Evolutionary conservation across 2,329 filamentous ascomycete species (phyloP), one percentile per base, ranked within the genome.

Genomic region (Coleophoma cylindrospora): DNA sequence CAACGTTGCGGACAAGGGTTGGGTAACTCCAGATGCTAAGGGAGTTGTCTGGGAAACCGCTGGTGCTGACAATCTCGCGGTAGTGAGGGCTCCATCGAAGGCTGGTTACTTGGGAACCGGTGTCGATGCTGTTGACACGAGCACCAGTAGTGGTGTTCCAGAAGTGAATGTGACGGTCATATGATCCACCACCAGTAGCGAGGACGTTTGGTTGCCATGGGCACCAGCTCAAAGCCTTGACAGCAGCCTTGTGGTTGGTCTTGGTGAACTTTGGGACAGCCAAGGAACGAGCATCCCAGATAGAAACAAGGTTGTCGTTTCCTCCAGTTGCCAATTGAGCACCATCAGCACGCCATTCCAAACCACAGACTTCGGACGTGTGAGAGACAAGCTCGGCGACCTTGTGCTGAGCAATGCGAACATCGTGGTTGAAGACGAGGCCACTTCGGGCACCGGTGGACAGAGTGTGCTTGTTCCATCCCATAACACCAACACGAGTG

Each of bases 11-110:
- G 57, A 97, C 94, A 46, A 97, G 79, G 15, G 91, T 94, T 10
- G 94, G 94, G 73, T 99, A 99, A 77, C 89, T 95, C 94, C 94
- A 99, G 75, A 99, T 95, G 77, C 89, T 96, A 60, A 99, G 80
- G 36, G 90, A 95, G 80, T 99, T 99, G 75, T 97, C 92, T n/a
- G 94, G 94, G 77, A 97, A 97, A 50, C 94, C 94, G 66, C 90
- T 94, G 36, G 91, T 95, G 77, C 89, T 95, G 66, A 97, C 91
- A 63, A 99, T 94, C 79, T 99, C 94, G 60, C 94, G 91, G 80
- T 97, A 95, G 71, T 90, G 86, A 55, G 91, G 90, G 79, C 89
- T 95, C 94, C 94, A 99, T 63, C 91, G 86, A 50, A 99, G 82
- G 61, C 88, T 94, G 59, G 94, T 99, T 51, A 99, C 95, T 71